Conservation (phyloP, 1,284 basidiomycete species). For the Waitea zeae region DNA sequence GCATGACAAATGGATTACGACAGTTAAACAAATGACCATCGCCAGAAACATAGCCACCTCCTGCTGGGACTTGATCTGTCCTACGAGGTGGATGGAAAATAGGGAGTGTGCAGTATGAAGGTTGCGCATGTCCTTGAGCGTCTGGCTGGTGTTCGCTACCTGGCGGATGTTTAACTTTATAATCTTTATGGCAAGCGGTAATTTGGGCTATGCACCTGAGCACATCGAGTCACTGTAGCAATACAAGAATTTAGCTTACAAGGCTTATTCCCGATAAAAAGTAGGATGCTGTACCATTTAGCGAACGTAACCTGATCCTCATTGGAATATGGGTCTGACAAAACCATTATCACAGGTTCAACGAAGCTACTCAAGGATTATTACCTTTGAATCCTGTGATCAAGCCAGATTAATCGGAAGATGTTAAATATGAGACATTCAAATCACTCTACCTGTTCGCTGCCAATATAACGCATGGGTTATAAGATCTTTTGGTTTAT, state of each 20-base stretch:
- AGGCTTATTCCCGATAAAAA: too few species aligned
- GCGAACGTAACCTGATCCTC: constrained; percentile 33
- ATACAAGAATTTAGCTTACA: too few species aligned
- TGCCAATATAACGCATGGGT: constrained; percentile 40
- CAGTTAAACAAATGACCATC: constrained; percentile 39
- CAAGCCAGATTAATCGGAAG: neutral
- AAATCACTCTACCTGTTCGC: constrained; percentile 21
- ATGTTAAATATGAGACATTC: constrained; percentile 5
- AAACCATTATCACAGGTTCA: too few species aligned
- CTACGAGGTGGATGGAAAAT: constrained; percentile 30
- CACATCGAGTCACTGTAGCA: constrained; percentile 46
- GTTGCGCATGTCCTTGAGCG: constrained; percentile 19
- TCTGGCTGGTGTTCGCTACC: constrained; percentile 30
- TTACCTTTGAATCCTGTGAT: constrained; percentile 17
- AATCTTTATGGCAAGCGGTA: too few species aligned
- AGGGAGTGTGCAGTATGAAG: constrained; percentile 36
- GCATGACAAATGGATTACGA: constrained; percentile 33
- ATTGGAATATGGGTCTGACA: constrained; percentile 40
- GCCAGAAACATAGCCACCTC: constrained; percentile 29
- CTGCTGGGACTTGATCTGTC: constrained; percentile 12
- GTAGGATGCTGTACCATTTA: constrained; percentile 27
- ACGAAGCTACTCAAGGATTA: too few species aligned
- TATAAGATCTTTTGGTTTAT: constrained; percentile 31
- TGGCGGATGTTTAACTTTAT: too few species aligned
- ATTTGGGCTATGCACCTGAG: constrained; percentile 25